Conservation (phyloP, 2,329 filamentous ascomycete species). For the Ambrosiella beaveri region DNA sequence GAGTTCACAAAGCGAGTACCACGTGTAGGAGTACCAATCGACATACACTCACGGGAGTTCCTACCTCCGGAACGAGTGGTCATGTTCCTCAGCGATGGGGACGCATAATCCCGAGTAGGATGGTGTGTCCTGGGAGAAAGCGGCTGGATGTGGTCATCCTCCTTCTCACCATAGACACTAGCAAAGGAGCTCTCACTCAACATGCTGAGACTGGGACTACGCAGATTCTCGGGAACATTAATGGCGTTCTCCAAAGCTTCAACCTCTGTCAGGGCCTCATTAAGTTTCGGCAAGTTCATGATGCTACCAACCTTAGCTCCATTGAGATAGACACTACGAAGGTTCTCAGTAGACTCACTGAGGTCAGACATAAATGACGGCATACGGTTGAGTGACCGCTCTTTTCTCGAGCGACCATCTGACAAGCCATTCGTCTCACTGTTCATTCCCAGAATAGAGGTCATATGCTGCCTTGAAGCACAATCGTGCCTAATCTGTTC, state of each 20-base stretch:
- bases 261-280: conserved; percentile 9
- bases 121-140: neutral
- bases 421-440: conserved; percentile 14
- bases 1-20: neutral
- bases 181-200: conserved; percentile 51
- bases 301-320: conserved; percentile 29
- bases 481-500: conserved; percentile 2
- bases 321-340: conserved; percentile 39
- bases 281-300: conserved; percentile 28
- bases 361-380: conserved; percentile 47
- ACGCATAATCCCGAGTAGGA: neutral
- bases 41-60: neutral
- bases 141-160: conserved; percentile 1
- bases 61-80: conserved; percentile 5
- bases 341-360: conserved; percentile 41
- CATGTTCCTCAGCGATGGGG: neutral
- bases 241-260: conserved; percentile 8
- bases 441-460: conserved; percentile 15
- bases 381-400: conserved; percentile 33
- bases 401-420: neutral
- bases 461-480: conserved; percentile 1
- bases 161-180: conserved; percentile 38
- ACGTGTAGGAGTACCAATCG: conserved; percentile 6
- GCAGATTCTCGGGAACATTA: conserved; percentile 19
- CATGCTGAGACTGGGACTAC: conserved; percentile 44